Base-by-base conservation (phyloP, 495 filamentous ascomycete genomes). In the Tuber aestivum region DNA sequence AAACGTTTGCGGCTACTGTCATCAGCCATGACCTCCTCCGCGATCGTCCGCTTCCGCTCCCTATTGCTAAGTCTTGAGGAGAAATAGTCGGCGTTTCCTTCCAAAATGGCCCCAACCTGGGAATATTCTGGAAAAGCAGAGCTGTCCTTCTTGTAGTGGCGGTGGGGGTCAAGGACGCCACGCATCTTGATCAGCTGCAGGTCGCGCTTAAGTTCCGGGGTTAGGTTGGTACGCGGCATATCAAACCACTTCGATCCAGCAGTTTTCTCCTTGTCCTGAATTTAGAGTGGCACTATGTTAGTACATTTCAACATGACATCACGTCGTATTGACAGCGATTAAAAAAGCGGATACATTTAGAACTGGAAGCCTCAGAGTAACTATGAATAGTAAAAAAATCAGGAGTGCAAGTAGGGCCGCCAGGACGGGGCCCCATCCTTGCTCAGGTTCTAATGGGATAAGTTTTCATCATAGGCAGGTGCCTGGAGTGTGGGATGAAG, bases 71-170 rank as follows among this genome's bases (percentile, higher is more conserved):
- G 87, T 35, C 95, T 89, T 23, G 88, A 87, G 77, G 87, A 93
- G 85, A 89, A 92, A 85, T 91, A 97, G 79, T 99, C 95, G 0
- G 93, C 94, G 32, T 94, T 92, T 0, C 94, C 95, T 79, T 97
- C 90, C 48, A 97, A 88, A 72, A 98, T 90, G 3, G 92, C 96
- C 69, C 95, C 95, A 37, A 97, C 90, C 78, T 96, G 92, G 40
- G 91, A 94, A 83, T 90, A 97, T 75, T 94, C 87, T 10, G 95
- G 95, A 4, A 91, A 83, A 83, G 72, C 86, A 84, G 84, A 83
- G 73, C 87, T 90, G 69, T 92, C 90, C 84, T 97, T 97, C 82
- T 94, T 95, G 87, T 97, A 97, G 81, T 93, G 91, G 73, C 94
- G 88, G 82, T 98, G 94, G 8, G 94, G 90, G 76, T 97, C 95